Evolutionary conservation across 2,329 filamentous ascomycete genomes (phyloP), one percentile per base, ranked within the genome.

Genomic region (Paecilomyces niveus): DNA sequence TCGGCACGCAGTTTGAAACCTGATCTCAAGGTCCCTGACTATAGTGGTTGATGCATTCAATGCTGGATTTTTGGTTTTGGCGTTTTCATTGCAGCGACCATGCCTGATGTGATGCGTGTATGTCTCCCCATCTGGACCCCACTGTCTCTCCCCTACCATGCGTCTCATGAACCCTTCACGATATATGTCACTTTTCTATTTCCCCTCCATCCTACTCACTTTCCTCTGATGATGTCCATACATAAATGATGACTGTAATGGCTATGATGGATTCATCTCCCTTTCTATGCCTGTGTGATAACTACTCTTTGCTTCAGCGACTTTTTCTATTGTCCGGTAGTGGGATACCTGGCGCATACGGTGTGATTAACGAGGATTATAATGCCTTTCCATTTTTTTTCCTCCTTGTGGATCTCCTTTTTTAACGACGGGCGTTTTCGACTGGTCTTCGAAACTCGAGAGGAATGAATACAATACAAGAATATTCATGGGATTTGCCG

Each of bases 21-120:
- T 0, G 92, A 92, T 1, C 76, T 97, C 67, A 87, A 84, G 71
- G 96, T 97, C 66, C 93, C 93, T 0, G 87, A 92, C 72, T 97
- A 93, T 71, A 88, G 82, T 24, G 92, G 91, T 29, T 85, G 88
- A 77, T 89, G 85, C 8, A 80, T 87, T 29, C 26, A 29, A 29
- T 29, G n/a, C 8, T 45, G 13, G 39, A 45, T 6, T 18, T 18
- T 18, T 18, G 15, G 8, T 18, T 18, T n/a, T 45, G 5, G n/a
- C 18, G 8, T 18, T 18, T 21, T 3, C 26, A 29, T 29, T 45
- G 2, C 39, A 45, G 39, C 39, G 15, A 21, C 6, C 39, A 45
- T 45, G 39, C 7, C 39, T 9, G 39, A 45, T 18, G 39, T 9
- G 39, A 45, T 18, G 39, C n/a, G 7, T 45, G 35, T 6, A 8